These are phyloP conservation scores for Alternaria triticimaculans DNA, from an alignment of 2,329 filamentous ascomycete genomes.

Conservation along the genomic window DNA sequence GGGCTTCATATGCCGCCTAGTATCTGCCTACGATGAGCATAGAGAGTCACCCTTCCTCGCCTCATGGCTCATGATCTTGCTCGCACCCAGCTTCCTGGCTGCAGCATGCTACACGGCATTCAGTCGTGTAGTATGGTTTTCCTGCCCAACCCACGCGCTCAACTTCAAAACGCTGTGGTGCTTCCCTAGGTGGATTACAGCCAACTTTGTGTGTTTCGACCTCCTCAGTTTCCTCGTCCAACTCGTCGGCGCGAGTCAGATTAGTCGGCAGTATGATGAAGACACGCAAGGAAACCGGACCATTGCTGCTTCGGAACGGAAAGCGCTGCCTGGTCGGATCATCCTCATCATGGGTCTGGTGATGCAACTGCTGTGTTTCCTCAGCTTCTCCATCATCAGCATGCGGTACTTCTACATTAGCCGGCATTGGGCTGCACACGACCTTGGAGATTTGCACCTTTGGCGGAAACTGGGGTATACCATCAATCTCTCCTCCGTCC, in stretches of 20 bases:
- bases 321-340: conserved; percentile 37
- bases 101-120: conserved; percentile 60
- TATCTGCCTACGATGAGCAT: conserved; percentile 48
- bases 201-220: conserved; percentile 58
- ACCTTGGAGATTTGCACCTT: conserved; percentile 46
- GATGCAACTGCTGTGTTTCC: conserved; percentile 60
- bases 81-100: conserved; percentile 58
- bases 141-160: conserved; percentile 46
- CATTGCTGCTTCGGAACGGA: conserved; percentile 45
- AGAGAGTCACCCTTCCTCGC: conserved; percentile 48
- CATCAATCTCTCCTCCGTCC: conserved; percentile 42
- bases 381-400: conserved; percentile 55
- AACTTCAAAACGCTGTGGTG: conserved; percentile 54
- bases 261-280: conserved; percentile 44
- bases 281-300: conserved; percentile 48
- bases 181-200: conserved; percentile 53
- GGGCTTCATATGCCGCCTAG: conserved; percentile 60
- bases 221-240: conserved; percentile 58
- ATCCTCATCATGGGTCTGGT: conserved; percentile 56
- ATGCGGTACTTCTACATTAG: conserved; percentile 46
- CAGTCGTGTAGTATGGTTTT: conserved; percentile 54
- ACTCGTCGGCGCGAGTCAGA: conserved; percentile 52
- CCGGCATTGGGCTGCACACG: conserved; percentile 35
- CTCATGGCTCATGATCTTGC: conserved; percentile 55
- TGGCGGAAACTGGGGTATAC: conserved; percentile 45